Conservation (phyloP, 805 yeast species). For the Yarrowia sp. region DNA sequence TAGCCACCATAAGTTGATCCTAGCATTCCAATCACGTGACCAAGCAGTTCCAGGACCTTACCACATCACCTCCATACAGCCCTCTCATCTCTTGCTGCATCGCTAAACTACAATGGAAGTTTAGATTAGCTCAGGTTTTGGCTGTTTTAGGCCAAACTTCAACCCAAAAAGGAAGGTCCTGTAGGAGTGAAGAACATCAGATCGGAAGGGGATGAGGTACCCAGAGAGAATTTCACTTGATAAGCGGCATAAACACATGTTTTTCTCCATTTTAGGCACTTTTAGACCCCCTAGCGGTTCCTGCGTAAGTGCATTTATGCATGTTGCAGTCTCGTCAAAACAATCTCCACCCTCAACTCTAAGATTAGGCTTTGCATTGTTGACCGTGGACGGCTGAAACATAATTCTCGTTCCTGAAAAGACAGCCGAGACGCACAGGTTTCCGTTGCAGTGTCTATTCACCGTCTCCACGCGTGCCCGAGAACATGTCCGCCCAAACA, state of each 20-base stretch:
- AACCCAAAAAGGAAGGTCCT: constrained; percentile 3
- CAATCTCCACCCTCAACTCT: constrained; percentile 25
- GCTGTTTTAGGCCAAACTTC: constrained; percentile 18
- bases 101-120: constrained; percentile 1
- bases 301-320: constrained; percentile 33
- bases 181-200: too few species aligned
- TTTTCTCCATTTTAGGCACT: too few species aligned
- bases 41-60: too few species aligned
- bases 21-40: too few species aligned
- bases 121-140: constrained; percentile 22
- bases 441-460: too few species aligned
- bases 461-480: too few species aligned
- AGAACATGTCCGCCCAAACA: constrained; percentile 24
- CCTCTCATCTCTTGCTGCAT: too few species aligned
- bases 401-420: constrained; percentile 21
- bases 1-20: too few species aligned
- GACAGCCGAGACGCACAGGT: neutral
- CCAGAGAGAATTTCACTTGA: too few species aligned
- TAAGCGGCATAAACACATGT: too few species aligned
- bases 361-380: constrained; percentile 24
- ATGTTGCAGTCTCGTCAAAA: neutral
- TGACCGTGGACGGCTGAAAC: constrained; percentile 33
- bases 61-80: too few species aligned
- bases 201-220: too few species aligned
- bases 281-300: neutral